phyloP scores from a whole-genome alignment of 2,329 filamentous ascomycete species.

The Emmonsiellopsis sp. region DNA sequence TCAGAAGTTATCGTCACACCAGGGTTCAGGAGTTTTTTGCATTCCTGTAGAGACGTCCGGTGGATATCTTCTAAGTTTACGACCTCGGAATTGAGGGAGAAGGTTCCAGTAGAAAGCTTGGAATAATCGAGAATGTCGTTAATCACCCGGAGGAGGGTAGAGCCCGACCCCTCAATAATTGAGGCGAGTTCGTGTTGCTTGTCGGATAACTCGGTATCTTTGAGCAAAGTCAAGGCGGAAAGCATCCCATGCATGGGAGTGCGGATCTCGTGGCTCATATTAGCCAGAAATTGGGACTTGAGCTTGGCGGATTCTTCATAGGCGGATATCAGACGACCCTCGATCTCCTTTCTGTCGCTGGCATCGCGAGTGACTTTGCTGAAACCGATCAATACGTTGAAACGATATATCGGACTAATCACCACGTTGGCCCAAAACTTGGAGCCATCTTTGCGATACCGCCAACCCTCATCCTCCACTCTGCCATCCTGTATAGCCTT shows the following conservation, averaged over 20 bases:
- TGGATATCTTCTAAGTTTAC: conserved; percentile 39
- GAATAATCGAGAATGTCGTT: conserved; percentile 61
- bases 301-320: conserved; percentile 55
- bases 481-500: conserved; percentile 46
- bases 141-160: conserved; percentile 51
- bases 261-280: conserved; percentile 56
- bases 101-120: conserved; percentile 51
- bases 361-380: conserved; percentile 51
- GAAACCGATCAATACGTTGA: conserved; percentile 46
- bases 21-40: conserved; percentile 38
- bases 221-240: conserved; percentile 48
- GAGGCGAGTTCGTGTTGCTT: conserved; percentile 48
- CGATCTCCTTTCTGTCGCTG: conserved; percentile 46
- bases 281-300: conserved; percentile 53
- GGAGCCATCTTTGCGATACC: conserved; percentile 48
- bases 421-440: conserved; percentile 53
- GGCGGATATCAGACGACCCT: conserved; percentile 46
- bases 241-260: conserved; percentile 58
- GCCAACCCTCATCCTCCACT: conserved; percentile 52
- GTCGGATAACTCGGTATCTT: conserved; percentile 43
- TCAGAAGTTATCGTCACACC: conserved; percentile 38
- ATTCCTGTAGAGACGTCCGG: conserved; percentile 42
- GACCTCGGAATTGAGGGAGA: conserved; percentile 46
- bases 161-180: conserved; percentile 51
- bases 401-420: conserved; percentile 47